phyloP scores from a whole-genome alignment of 306 rosid genomes.

The Gleditsia sinensis region DNA sequence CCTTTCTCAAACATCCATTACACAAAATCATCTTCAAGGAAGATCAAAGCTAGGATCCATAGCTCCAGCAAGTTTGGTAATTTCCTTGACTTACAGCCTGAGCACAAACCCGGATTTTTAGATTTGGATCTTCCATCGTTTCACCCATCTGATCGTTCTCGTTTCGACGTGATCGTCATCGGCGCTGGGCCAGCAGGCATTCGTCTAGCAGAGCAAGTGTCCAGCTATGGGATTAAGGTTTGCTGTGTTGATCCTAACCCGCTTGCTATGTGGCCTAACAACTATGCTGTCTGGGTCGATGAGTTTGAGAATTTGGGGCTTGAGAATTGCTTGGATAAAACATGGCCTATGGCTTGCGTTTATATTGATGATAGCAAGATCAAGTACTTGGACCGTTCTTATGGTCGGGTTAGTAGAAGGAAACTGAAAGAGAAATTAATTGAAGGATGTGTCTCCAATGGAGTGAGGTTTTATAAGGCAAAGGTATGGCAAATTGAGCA shows the following conservation, averaged over 20 bases:
- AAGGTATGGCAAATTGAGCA: slow-evolving; percentile 68
- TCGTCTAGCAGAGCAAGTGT: slow-evolving; percentile 72
- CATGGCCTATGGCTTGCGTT: slow-evolving; percentile 73
- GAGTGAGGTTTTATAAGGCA: slow-evolving; percentile 67
- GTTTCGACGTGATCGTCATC: slow-evolving; percentile 62
- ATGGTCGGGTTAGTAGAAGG: slow-evolving; percentile 67
- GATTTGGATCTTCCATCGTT: slow-evolving; percentile 64
- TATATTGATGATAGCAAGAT: slow-evolving; percentile 50
- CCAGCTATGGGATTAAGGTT: slow-evolving; percentile 67
- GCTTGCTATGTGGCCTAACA: slow-evolving; percentile 79
- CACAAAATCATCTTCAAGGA: slow-evolving; percentile 33
- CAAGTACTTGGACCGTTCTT: slow-evolving; percentile 68
- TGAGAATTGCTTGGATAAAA: slow-evolving; percentile 68
- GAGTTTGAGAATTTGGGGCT: slow-evolving; percentile 70
- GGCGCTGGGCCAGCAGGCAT: slow-evolving; percentile 87
- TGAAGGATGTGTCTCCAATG: slow-evolving; percentile 59
- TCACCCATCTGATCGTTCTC: slow-evolving; percentile 46
- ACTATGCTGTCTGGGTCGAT: slow-evolving; percentile 87
- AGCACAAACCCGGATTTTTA: slow-evolving; percentile 40
- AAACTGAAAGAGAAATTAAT: slow-evolving; percentile 55
- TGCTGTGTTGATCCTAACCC: slow-evolving; percentile 88
- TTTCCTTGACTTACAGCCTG: slow-evolving; percentile 68
- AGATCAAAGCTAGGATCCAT: slow-evolving; percentile 16
- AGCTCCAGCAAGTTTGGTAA: slow-evolving; percentile 53
- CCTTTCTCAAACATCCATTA: slow-evolving; percentile 29